These are phyloP conservation scores for Polytrichum commune DNA, from an alignment of 225 moss, liverwort and hornwort species.

Conservation along the genomic window DNA sequence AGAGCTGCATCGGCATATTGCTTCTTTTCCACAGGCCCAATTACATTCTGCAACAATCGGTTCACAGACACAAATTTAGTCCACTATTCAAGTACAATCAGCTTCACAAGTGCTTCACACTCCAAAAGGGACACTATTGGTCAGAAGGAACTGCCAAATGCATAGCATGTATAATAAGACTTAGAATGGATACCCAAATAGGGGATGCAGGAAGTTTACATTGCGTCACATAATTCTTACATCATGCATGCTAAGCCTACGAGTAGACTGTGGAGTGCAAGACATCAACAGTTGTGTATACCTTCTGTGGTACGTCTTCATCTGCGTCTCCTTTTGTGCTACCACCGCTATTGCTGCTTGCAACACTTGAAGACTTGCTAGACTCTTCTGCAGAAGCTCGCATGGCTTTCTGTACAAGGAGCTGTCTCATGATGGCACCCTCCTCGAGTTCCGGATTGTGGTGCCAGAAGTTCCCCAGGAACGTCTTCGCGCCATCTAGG, in stretches of 20 bases:
- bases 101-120: no score
- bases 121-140: no score
- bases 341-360: slow-evolving; percentile 21
- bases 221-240: no score
- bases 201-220: no score
- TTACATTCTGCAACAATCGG: slow-evolving; percentile 17
- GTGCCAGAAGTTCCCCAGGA: slow-evolving; percentile 70
- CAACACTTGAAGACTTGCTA: slow-evolving; percentile 31
- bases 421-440: slow-evolving; percentile 41
- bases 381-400: slow-evolving; percentile 1
- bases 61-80: no score
- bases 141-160: no score
- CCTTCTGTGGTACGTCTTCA: slow-evolving; percentile 16
- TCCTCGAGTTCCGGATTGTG: slow-evolving; percentile 43
- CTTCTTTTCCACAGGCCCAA: slow-evolving; percentile 24
- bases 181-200: no score
- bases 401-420: slow-evolving; percentile 25
- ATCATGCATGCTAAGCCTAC: no score
- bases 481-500: slow-evolving; percentile 77
- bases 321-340: slow-evolving; percentile 13
- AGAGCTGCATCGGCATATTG: slow-evolving; percentile 14
- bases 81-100: no score
- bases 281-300: neutral
- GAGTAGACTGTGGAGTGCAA: no score
- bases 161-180: no score